These are phyloP conservation scores for Exsudoporus frostii DNA, from an alignment of 768 basidiomycete species.

Conservation along the genomic window DNA sequence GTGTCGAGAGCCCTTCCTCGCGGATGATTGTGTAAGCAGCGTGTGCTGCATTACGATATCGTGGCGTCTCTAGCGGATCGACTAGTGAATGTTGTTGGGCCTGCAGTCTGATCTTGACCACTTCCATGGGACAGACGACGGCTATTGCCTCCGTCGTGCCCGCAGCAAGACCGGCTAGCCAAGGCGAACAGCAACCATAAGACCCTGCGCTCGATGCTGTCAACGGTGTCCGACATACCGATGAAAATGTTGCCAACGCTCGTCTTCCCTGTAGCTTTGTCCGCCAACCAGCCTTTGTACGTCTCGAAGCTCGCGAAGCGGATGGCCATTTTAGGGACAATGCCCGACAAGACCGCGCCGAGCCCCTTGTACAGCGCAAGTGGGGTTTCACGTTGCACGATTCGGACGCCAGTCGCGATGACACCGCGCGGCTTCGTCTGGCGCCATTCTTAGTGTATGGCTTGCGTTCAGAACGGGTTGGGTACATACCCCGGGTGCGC, in stretches of 20 bases:
- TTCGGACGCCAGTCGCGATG: constrained; percentile 84
- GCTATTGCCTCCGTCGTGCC: constrained; percentile 93
- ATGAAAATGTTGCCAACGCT: constrained; percentile 80
- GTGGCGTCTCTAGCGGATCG: constrained; percentile 89
- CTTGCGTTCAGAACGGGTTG: neutral
- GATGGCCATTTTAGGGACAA: constrained; percentile 99
- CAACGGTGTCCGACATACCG: constrained; percentile 46
- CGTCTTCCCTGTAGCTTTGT: constrained; percentile 76
- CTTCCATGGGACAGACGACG: constrained; percentile 99
- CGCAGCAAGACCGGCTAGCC: constrained; percentile 87
- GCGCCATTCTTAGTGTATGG: neutral
- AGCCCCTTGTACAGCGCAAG: constrained; percentile 97
- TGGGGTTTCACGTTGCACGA: constrained; percentile 87
- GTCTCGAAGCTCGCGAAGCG: constrained; percentile 97
- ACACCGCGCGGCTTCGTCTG: constrained; percentile 93
- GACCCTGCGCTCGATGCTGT: neutral
- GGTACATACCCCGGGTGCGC: constrained; percentile 73
- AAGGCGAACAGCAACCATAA: constrained; percentile 1
- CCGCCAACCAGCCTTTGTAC: constrained; percentile 82
- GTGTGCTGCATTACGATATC: constrained; percentile 96
- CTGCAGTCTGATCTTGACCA: constrained; percentile 97
- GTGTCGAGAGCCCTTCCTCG: constrained; percentile 81
- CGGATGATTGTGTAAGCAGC: constrained; percentile 91
- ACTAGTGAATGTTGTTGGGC: constrained; percentile 97
- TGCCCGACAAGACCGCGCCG: constrained; percentile 93